Evolutionary conservation across 371 early-diverging fungal species (phyloP), one percentile per base, ranked within the genome.

Genomic region (Mucor saturninus): DNA sequence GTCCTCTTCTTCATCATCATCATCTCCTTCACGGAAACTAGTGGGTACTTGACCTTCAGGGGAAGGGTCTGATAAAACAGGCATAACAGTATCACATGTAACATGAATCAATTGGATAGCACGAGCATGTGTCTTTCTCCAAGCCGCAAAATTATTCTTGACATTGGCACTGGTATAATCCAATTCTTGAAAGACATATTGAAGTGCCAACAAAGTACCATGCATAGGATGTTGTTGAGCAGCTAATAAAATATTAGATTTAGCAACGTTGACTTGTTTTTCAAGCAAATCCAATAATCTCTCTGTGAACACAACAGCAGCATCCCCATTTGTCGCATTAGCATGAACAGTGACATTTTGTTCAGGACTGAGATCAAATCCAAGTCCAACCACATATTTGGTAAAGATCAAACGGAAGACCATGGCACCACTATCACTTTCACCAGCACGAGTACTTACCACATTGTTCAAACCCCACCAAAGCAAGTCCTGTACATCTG

Each of bases 11-110:
- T 91, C 89, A 51, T 89, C 86, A 11, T 83, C 77, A 35, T 86
- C 84, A 49, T 90, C 93, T 76, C 86, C 86, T 56, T 90, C 89
- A 57, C 83, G 83, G 59, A 86, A 86, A 5, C 89, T 85, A 6
- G 89, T 77, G 6, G 93, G 93, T 0, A 93, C 68, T 62, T 93
- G 92, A 31, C 94, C 94, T 68, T 93, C 94, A 4, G 94, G 93
- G 7, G 93, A 89, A 10, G 89, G 86, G 61, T 89, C 88, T 0
- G 90, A 86, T 28, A 93, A 74, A 2, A 93, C 88, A 15, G 80
- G 84, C 74, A 91, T 79, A 4, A 89, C 92, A 0, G 85, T 77
- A 31, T 78, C 72, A 56, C 85, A 85, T 8, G 87, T 83, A 0
- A 67, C 55, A 54, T 84, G 76, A 39, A 86, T 81, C 59, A 87